Evolutionary conservation across 805 yeast genomes (phyloP).

Genomic region (Sungouiella blattae): DNA sequence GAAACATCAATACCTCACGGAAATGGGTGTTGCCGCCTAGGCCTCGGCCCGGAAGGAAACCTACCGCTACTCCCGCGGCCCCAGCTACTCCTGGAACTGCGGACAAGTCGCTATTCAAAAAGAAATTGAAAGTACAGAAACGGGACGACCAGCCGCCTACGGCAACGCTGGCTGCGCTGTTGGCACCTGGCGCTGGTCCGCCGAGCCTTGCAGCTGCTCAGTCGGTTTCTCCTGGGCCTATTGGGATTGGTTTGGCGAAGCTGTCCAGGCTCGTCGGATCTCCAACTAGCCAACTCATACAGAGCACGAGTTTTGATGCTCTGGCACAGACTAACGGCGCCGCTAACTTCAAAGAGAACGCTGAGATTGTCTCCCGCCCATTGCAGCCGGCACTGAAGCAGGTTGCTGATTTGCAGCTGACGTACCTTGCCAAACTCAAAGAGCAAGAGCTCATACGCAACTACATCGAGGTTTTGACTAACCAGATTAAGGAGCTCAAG

Average conservation of each 20-base stretch:
- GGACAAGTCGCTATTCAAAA: slow-evolving; percentile 4
- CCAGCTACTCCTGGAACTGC: slow-evolving; percentile 1
- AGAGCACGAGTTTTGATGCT: neutral
- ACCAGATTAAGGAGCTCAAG: slow-evolving; percentile 40
- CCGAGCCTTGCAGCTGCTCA: neutral
- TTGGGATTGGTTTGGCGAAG: neutral
- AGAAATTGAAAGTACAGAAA: slow-evolving; percentile 9
- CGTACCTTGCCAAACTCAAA: slow-evolving; percentile 35
- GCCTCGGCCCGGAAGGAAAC: slow-evolving; percentile 70
- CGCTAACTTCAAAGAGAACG: neutral
- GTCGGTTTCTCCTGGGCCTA: neutral
- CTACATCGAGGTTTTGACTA: slow-evolving; percentile 39
- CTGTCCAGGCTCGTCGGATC: neutral
- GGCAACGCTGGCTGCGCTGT: neutral
- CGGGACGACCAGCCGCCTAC: no score
- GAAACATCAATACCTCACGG: slow-evolving; percentile 56
- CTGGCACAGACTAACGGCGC: neutral
- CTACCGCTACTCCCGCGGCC: slow-evolving; percentile 17
- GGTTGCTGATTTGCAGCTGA: slow-evolving; percentile 24
- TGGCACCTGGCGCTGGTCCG: neutral
- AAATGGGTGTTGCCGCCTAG: slow-evolving; percentile 85
- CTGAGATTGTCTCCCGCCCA: no score
- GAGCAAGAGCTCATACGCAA: slow-evolving; percentile 42
- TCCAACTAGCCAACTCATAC: neutral
- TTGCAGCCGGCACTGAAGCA: slow-evolving; percentile 6